Evolutionary conservation across 2,329 filamentous ascomycete genomes (phyloP).

Genomic region (Colletotrichum paranaense): DNA sequence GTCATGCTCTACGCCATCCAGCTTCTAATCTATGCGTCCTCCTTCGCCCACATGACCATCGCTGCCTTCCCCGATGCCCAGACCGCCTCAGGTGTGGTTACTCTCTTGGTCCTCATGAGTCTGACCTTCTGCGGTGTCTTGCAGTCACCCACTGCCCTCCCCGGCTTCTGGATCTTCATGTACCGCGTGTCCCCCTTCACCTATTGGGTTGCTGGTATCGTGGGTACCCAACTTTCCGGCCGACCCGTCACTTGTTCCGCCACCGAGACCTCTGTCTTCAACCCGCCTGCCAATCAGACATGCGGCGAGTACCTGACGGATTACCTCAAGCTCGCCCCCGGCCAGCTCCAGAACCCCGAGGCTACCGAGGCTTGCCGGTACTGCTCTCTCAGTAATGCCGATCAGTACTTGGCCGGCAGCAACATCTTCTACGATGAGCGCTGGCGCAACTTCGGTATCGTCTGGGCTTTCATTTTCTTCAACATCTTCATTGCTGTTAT

Average conservation of each 20-base stretch:
- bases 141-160: constrained; percentile 66
- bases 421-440: constrained; percentile 63
- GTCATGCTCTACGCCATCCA: constrained; percentile 73
- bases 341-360: constrained; percentile 71
- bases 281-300: constrained; percentile 70
- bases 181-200: constrained; percentile 76
- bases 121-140: constrained; percentile 74
- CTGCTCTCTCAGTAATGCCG: constrained; percentile 72
- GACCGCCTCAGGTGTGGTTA: constrained; percentile 73
- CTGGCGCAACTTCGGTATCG: constrained; percentile 78
- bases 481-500: constrained; percentile 69
- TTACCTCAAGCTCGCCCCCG: constrained; percentile 62
- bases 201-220: constrained; percentile 76
- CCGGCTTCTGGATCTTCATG: constrained; percentile 84
- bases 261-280: constrained; percentile 72
- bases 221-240: constrained; percentile 72
- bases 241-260: constrained; percentile 62
- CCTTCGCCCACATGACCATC: constrained; percentile 81
- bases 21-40: constrained; percentile 77
- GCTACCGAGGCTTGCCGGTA: constrained; percentile 71
- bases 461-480: constrained; percentile 75
- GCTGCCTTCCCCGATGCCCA: constrained; percentile 76
- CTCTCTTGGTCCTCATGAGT: constrained; percentile 68
- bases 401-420: constrained; percentile 65
- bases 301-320: constrained; percentile 72